phyloP scores from a whole-genome alignment of 2,329 filamentous ascomycete species.

The Pestalotiopsis sp. region DNA sequence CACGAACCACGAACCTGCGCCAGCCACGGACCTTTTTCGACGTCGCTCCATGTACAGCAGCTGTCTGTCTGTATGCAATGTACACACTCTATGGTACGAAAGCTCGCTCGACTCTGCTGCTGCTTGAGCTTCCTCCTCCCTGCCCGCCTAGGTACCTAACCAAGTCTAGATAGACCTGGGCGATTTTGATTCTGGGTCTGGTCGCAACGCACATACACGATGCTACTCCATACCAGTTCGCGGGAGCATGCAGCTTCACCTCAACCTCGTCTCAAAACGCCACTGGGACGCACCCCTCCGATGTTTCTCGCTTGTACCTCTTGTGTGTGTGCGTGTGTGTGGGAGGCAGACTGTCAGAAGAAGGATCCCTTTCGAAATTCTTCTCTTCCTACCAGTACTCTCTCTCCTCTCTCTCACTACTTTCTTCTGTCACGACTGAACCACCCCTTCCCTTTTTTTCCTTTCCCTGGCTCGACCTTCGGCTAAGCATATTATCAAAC shows the following conservation, averaged over 20 bases:
- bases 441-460: conserved; percentile 14
- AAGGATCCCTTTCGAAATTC: background rate
- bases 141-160: background rate
- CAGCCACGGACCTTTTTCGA: conserved; percentile 7
- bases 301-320: conserved; percentile 8
- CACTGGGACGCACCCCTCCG: background rate
- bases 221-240: conserved; percentile 1
- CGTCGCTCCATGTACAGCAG: too few relatives aligned
- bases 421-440: background rate
- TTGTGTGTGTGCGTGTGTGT: too few relatives aligned
- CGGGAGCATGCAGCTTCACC: conserved; percentile 12
- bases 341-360: too few relatives aligned
- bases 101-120: too few relatives aligned
- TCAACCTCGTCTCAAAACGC: conserved; percentile 9
- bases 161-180: background rate
- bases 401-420: background rate
- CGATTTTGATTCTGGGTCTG: background rate
- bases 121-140: background rate
- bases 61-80: too few relatives aligned
- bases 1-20: background rate
- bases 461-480: conserved; percentile 14
- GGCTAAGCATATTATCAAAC: conserved; percentile 15
- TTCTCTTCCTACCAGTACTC: conserved; percentile 5
- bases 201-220: background rate
- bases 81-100: too few relatives aligned